Conservation (phyloP, 2,329 filamentous ascomycete genomes). For the Cladophialophora psammophila region DNA sequence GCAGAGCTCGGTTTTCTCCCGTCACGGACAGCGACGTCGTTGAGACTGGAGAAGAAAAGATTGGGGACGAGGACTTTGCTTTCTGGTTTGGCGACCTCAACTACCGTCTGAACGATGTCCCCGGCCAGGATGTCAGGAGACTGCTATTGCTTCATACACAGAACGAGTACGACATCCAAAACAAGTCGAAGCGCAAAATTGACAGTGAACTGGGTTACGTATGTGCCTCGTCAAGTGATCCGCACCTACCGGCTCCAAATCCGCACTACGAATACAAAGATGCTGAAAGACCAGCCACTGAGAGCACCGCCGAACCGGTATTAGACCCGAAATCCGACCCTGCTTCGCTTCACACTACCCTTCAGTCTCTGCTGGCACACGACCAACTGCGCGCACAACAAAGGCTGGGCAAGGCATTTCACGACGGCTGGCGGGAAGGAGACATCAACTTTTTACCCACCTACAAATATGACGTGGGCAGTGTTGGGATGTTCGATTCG, state of each 20-base stretch:
- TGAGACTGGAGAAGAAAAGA: constrained; percentile 66
- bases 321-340: constrained; percentile 78
- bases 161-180: constrained; percentile 73
- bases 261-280: constrained; percentile 33
- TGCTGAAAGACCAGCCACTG: constrained; percentile 61
- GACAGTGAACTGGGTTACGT: constrained; percentile 41
- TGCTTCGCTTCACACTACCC: constrained; percentile 83
- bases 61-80: constrained; percentile 90
- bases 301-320: constrained; percentile 59
- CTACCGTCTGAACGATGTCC: constrained; percentile 86
- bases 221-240: constrained; percentile 25
- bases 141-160: constrained; percentile 82
- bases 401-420: constrained; percentile 76
- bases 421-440: constrained; percentile 92
- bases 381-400: constrained; percentile 84
- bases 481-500: constrained; percentile 87
- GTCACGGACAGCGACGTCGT: constrained; percentile 71
- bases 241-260: constrained; percentile 12
- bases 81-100: constrained; percentile 99
- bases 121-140: constrained; percentile 86
- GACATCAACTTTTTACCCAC: constrained; percentile 88
- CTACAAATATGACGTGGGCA: constrained; percentile 98
- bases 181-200: constrained; percentile 45
- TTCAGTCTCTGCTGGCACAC: constrained; percentile 85
- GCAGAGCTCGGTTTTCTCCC: constrained; percentile 78